A percentile compares a stretch with the other conserved stretches of the same genome.
phyloP scores from a whole-genome alignment of 345 rosid genomes.

The Eucalyptus erythrocorys region DNA sequence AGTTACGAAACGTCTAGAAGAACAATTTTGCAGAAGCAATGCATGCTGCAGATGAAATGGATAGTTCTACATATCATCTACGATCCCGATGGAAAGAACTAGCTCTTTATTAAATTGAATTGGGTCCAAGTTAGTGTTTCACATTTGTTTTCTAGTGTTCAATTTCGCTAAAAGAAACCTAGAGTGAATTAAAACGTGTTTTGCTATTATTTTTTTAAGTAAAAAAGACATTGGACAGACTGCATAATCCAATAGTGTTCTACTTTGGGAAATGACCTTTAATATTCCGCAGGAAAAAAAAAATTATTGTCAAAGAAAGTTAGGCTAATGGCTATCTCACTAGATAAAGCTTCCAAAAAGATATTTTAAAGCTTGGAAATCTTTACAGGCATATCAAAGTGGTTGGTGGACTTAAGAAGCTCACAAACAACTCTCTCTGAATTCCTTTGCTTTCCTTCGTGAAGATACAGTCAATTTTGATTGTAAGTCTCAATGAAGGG shows the following conservation, averaged over 20 bases:
- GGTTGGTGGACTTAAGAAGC: background rate
- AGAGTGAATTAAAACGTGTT: background rate
- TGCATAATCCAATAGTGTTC: background rate
- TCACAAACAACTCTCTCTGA: background rate
- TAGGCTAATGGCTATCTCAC: background rate
- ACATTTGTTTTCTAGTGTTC: background rate
- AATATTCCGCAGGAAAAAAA: background rate
- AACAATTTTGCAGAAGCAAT: background rate
- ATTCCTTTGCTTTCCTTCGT: background rate
- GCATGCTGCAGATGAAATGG: background rate
- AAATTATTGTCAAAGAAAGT: background rate
- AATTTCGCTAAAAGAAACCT: background rate
- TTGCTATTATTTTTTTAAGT: background rate
- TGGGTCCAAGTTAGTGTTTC: background rate
- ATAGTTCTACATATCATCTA: background rate
- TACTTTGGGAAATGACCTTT: background rate
- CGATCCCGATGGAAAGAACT: background rate
- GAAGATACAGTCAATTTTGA: background rate
- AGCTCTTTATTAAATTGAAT: background rate
- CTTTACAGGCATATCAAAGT: background rate
- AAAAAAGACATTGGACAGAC: background rate
- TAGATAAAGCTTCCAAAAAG: background rate
- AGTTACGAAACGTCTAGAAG: background rate
- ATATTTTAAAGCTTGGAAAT: background rate
- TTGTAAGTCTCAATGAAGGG: background rate